These are phyloP conservation scores for Agapanthus africanus DNA, from an alignment of 106 monocot genomes.

Conservation along the genomic window DNA sequence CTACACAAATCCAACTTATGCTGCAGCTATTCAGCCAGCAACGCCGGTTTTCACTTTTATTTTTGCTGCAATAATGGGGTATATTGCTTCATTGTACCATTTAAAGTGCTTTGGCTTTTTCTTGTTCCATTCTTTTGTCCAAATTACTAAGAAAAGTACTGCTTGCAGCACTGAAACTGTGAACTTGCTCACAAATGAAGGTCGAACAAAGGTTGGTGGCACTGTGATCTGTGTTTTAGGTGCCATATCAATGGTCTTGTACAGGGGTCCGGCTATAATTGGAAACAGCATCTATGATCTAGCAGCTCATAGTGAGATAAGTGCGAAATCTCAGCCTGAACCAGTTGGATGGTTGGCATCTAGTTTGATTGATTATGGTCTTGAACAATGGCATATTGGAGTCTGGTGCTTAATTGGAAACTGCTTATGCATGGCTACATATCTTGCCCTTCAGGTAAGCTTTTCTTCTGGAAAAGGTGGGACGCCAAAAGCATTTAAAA, in stretches of 20 bases:
- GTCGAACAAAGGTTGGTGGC: conserved; percentile 60
- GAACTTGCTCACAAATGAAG: conserved; percentile 54
- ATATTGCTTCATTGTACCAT: conserved; percentile 3
- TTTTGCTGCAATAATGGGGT: conserved; percentile 71
- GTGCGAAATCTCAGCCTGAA: conserved; percentile 51
- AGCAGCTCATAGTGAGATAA: conserved; percentile 38
- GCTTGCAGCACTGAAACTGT: conserved; percentile 55
- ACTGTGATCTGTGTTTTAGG: conserved; percentile 68
- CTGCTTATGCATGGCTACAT: conserved; percentile 82
- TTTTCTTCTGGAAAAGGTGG: too few species aligned
- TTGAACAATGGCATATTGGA: conserved; percentile 76
- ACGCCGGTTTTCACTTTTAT: conserved; percentile 88
- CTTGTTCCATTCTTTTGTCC: not conserved
- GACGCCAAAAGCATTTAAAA: too few species aligned
- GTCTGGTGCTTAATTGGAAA: conserved; percentile 79
- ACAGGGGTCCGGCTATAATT: conserved; percentile 64
- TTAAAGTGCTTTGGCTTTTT: not conserved
- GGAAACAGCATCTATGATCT: conserved; percentile 30
- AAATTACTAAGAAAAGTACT: conserved; percentile 1
- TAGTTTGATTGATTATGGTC: conserved; percentile 24
- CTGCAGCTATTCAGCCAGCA: conserved; percentile 84
- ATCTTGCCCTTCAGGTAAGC: conserved; percentile 91
- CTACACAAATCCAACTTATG: conserved; percentile 90
- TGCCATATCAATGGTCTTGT: conserved; percentile 73
- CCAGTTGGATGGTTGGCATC: conserved; percentile 38